Base-by-base conservation (phyloP, 2,329 filamentous ascomycete genomes). In the Coniochaeta sp. region DNA sequence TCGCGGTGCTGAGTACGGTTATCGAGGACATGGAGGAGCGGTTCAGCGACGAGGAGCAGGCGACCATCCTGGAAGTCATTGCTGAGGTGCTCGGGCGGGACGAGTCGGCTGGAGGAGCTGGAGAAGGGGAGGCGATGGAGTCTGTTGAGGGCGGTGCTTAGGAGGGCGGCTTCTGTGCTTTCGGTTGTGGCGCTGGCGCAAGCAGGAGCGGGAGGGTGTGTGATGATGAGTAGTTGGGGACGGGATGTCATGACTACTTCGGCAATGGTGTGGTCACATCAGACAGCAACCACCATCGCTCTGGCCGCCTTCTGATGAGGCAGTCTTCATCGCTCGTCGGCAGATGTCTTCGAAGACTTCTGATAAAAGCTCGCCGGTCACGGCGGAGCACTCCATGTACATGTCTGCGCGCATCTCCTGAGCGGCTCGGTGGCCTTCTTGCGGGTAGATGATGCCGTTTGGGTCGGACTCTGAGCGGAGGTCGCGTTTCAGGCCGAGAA, bases 11-110 rank as follows among this genome's bases (percentile, higher is more conserved):
- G 64, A 86, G 86, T 67, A 82, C 82, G 17, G 77, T 88, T 57
- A 76, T 90, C 36, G 86, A 90, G 71, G 85, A 89, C 64, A 82
- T 88, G 76, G 78, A 82, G 60, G 76, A 79, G 38, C 80, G 87
- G 8, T 87, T 88, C 68, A 76, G 71, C 54, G 80, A 82, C 22
- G 81, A 85, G 54, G 76, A 87, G 71, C 85, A 87, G 65, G 73
- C 79, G 61, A 77, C 80, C 61, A 83, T 89, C 56, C 74, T 88
- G 61, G 71, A 73, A 55, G 78, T 83, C 63, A 78, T 89, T 65
- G 73, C 74, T 57, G 79, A 84, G 58, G 79, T 87, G 5, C 77
- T 89, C 2, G 86, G 86, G 62, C 67, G 79, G 64, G 79, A 84
- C 68, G 72, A 70, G 33, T 68, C 67, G 34, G 34, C 34, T 36